Evolutionary conservation across 2,329 filamentous ascomycete species (phyloP), one percentile per base, ranked within the genome.

Genomic region (Aspergillus carbonarius): DNA sequence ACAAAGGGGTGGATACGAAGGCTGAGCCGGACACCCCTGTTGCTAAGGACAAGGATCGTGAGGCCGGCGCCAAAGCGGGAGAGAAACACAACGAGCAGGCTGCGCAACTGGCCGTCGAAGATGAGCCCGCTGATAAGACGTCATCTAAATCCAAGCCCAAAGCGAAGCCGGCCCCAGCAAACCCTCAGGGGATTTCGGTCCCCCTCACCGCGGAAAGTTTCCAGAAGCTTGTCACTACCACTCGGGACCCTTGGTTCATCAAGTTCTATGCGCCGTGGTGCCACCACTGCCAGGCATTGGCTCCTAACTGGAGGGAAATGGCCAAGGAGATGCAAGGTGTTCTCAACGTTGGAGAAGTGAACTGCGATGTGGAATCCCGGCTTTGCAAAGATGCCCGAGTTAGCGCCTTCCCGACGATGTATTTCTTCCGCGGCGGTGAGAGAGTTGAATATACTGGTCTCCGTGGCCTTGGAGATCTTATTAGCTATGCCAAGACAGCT

Each of bases 201-300:
- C 77, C 87, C 6, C 82, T 99, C 54, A 92, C 87, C 2, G 88
- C 90, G 0, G 92, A 97, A 71, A 91, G 82, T 63, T 99, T 99
- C 79, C 89, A 96, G 72, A 87, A 85, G 58, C 81, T 89, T 37
- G 93, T 99, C 48, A 96, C 92, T 3, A 90, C 88, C 73, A 92
- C 92, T 0, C 86, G 90, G 63, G 92, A 98, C 63, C 89, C 93
- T 5, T 99, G 95, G 95, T 97, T 99, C 72, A 87, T 99, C 82
- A 99, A 99, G 76, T 98, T 99, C 74, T 98, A 97, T 74, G 93
- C 92, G 17, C 96, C 95, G 5, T 98, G 93, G 95, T 99, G 95
- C 75, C 87, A 88, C 66, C 95, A 99, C 77, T 99, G 96, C 76
- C 91, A 96, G 77, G 91, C 91, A 37, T 87, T 99, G 83, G 91